Conservation (phyloP, 768 basidiomycete genomes). For the Crepidotus variabilis region DNA sequence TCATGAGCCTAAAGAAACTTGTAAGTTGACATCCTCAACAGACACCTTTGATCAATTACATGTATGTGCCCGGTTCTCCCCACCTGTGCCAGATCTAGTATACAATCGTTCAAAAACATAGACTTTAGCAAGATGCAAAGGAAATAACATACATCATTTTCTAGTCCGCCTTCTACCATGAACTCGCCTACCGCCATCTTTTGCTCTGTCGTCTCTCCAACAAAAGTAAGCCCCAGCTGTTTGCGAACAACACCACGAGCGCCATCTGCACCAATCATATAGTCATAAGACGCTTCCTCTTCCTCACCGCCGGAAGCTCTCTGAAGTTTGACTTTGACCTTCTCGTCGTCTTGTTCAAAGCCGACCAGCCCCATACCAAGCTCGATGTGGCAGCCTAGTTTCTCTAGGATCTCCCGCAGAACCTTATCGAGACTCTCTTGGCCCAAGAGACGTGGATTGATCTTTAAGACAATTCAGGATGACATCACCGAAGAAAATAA, state of each 20-base stretch:
- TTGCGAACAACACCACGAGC: constrained; percentile 38
- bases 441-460: constrained; percentile 24
- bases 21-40: neutral
- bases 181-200: constrained; percentile 38
- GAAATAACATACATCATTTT: constrained; percentile 24
- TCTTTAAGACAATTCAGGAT: constrained; percentile 8
- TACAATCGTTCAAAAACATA: neutral
- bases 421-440: constrained; percentile 32
- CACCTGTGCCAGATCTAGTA: constrained; percentile 43
- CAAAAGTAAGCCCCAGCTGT: constrained; percentile 31
- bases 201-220: constrained; percentile 34
- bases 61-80: constrained; percentile 28
- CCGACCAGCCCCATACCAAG: constrained; percentile 38
- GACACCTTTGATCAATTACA: constrained; percentile 19
- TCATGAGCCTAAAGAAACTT: constrained; percentile 3
- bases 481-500: neutral
- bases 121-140: neutral
- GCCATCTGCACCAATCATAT: constrained; percentile 42
- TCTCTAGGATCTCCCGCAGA: constrained; percentile 27
- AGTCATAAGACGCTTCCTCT: constrained; percentile 28
- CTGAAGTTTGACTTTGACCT: constrained; percentile 32
- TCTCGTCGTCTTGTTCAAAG: constrained; percentile 33
- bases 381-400: constrained; percentile 32
- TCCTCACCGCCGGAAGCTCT: constrained; percentile 10
- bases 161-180: constrained; percentile 30